phyloP scores from a whole-genome alignment of 129 eudicot genomes.

The Flaveria linearis region DNA sequence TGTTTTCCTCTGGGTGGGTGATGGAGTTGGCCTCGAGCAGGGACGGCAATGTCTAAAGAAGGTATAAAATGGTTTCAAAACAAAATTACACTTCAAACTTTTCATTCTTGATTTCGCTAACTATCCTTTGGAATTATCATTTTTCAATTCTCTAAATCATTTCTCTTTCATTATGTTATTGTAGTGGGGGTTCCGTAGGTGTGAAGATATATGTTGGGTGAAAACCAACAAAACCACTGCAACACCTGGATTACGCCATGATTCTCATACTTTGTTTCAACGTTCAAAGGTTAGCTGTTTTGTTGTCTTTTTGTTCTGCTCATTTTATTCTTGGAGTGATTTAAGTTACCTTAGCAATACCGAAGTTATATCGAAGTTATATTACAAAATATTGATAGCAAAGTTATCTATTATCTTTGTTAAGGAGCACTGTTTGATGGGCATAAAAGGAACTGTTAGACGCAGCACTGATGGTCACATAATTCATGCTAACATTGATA shows the following conservation, averaged over 20 bases:
- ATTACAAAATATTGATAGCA: background rate
- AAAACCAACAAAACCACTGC: constrained; percentile 92
- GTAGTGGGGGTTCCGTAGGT: constrained; percentile 99
- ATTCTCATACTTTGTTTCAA: constrained; percentile 93
- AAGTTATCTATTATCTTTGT: constrained; percentile 4
- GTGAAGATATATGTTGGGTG: constrained; percentile 99
- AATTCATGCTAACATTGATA: constrained; percentile 97
- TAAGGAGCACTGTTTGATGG: constrained; percentile 98
- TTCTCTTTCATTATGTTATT: constrained; percentile 22
- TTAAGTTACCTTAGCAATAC: background rate
- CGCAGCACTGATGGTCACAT: constrained; percentile 99
- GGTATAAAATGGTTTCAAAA: constrained; percentile 40
- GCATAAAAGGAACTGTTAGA: constrained; percentile 98
- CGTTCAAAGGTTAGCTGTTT: constrained; percentile 72
- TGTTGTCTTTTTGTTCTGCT: background rate
- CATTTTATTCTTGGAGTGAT: background rate
- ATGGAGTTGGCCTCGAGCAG: constrained; percentile 98
- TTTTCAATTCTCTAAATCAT: background rate
- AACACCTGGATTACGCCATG: constrained; percentile 95
- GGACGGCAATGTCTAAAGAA: constrained; percentile 95
- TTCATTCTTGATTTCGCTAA: background rate
- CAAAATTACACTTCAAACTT: background rate
- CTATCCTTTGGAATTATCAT: background rate
- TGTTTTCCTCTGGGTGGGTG: constrained; percentile 98
- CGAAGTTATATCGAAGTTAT: background rate